These are phyloP conservation scores for Sequoia sempervirens DNA, from an alignment of 75 land plant genomes.

Conservation along the genomic window DNA sequence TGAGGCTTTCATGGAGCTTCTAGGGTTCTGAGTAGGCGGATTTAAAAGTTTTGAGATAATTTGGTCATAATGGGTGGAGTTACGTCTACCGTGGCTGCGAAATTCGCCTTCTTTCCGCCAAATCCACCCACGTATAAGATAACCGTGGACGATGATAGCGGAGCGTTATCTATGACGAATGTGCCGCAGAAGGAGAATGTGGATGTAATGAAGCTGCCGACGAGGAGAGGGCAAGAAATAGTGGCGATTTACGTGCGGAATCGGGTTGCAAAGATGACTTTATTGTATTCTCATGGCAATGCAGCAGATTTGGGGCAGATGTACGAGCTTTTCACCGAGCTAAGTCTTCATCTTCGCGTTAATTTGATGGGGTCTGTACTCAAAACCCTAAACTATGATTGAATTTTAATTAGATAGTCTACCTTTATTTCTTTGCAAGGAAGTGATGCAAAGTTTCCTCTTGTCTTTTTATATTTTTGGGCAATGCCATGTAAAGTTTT, in stretches of 20 bases:
- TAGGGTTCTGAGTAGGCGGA: slow-evolving; percentile 4
- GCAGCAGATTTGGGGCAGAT: slow-evolving; percentile 64
- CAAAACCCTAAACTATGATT: background rate
- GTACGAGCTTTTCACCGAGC: slow-evolving; percentile 53
- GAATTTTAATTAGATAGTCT: background rate
- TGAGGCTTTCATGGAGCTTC: background rate
- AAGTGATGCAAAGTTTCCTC: no score
- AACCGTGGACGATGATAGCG: slow-evolving; percentile 23
- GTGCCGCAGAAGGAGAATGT: slow-evolving; percentile 26
- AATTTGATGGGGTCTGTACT: slow-evolving; percentile 47
- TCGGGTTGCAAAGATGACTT: slow-evolving; percentile 31
- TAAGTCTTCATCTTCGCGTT: slow-evolving; percentile 43
- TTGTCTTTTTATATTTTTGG: background rate
- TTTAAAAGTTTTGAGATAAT: background rate
- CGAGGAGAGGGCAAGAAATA: slow-evolving; percentile 44
- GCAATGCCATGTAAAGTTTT: background rate
- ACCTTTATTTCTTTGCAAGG: background rate
- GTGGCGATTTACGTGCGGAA: slow-evolving; percentile 46
- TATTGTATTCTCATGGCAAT: slow-evolving; percentile 61
- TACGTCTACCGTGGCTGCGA: slow-evolving; percentile 55
- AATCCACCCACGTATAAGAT: slow-evolving; percentile 47
- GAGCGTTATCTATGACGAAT: slow-evolving; percentile 26
- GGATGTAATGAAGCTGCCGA: slow-evolving; percentile 33
- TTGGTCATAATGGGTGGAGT: slow-evolving; percentile 42
- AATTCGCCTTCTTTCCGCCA: slow-evolving; percentile 59